Percentiles rank a stretch among this genome's conserved stretches.
Conservation (phyloP, 2,329 filamentous ascomycete species). For the Ophiostoma fasciatum region DNA sequence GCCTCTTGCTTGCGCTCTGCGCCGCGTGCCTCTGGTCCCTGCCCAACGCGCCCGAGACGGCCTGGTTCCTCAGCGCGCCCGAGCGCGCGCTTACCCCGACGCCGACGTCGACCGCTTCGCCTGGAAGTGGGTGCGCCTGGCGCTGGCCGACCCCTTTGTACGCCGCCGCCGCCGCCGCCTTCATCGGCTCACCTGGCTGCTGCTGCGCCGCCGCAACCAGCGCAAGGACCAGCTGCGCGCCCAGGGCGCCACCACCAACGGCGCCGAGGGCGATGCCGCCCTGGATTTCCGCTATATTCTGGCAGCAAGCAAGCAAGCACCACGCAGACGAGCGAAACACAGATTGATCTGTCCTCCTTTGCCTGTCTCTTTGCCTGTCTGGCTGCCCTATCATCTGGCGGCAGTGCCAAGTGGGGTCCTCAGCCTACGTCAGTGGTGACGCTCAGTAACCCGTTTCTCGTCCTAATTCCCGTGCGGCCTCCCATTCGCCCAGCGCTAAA, state of each 20-base stretch:
- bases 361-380: no score
- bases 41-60: conserved; percentile 3
- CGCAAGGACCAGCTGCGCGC: conserved; percentile 5
- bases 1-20: conserved; percentile 1
- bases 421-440: no score
- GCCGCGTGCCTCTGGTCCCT: background rate
- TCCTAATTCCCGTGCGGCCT: no score
- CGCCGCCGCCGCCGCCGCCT: conserved; percentile 2
- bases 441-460: no score
- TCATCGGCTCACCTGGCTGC: background rate
- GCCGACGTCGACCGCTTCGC: conserved; percentile 1
- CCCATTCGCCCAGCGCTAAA: no score
- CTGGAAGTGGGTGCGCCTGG: background rate
- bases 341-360: no score
- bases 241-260: conserved; percentile 5
- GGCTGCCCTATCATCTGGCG: no score
- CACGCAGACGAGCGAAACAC: no score
- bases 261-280: conserved; percentile 1
- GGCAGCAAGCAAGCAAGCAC: no score
- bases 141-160: conserved; percentile 3
- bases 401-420: no score
- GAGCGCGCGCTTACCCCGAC: conserved; percentile 6
- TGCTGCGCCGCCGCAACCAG: conserved; percentile 3
- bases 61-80: conserved; percentile 6
- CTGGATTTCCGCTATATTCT: conserved; percentile 1